These are phyloP conservation scores for Pythium angustatum DNA, from an alignment of 352 stramenopile species.

Conservation along the genomic window DNA sequence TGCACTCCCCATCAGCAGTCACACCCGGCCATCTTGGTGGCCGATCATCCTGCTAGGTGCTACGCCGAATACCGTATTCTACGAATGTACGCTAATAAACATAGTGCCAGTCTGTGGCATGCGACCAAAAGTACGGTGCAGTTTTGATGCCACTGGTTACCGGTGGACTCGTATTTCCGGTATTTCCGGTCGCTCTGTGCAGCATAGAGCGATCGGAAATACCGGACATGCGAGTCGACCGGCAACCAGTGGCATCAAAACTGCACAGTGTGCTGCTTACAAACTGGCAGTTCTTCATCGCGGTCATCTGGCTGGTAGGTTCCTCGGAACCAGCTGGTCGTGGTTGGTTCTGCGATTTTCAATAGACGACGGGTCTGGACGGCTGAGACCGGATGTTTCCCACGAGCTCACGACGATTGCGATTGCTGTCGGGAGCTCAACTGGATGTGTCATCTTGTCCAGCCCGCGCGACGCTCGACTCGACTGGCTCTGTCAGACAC, in stretches of 20 bases:
- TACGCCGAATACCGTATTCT: background rate
- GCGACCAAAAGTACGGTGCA: background rate
- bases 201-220: no score
- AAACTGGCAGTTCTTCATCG: slow-evolving; percentile 1
- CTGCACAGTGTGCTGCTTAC: no score
- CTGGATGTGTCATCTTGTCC: slow-evolving; percentile 15
- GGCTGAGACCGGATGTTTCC: slow-evolving; percentile 16
- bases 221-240: no score
- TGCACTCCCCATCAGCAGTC: background rate
- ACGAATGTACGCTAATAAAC: background rate
- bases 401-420: slow-evolving; percentile 24
- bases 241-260: background rate
- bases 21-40: slow-evolving; percentile 4
- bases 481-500: slow-evolving; percentile 5
- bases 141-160: background rate
- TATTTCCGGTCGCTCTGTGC: no score
- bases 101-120: background rate
- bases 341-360: no score
- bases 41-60: background rate
- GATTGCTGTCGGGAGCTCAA: slow-evolving; percentile 16
- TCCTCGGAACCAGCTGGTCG: background rate
- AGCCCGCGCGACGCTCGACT: background rate
- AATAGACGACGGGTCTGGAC: background rate
- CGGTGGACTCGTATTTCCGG: no score
- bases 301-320: background rate